Evolutionary conservation across 805 yeast genomes (phyloP).

Genomic region (Yarrowia alimentaria): DNA sequence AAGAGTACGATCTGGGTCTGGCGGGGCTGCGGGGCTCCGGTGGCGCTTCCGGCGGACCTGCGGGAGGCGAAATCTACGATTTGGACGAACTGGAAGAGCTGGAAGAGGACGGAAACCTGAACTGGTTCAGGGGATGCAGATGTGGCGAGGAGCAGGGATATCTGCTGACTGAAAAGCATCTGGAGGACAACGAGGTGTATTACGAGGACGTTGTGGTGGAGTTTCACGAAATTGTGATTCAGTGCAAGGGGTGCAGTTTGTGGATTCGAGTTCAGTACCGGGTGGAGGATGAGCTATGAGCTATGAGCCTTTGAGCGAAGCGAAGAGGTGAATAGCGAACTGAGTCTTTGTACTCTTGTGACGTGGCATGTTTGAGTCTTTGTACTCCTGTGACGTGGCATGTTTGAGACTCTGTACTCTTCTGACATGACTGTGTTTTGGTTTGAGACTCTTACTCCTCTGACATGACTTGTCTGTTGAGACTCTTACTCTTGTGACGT

Average conservation of each 20-base stretch:
- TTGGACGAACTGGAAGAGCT: conserved; percentile 57
- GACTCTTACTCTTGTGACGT: too few relatives aligned
- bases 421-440: too few relatives aligned
- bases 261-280: conserved; percentile 75
- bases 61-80: conserved; percentile 57
- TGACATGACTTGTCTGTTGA: too few relatives aligned
- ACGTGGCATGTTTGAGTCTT: too few relatives aligned
- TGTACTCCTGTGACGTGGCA: too few relatives aligned
- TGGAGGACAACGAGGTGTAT: conserved; percentile 48
- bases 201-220: conserved; percentile 10
- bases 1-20: conserved; percentile 55
- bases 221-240: conserved; percentile 58
- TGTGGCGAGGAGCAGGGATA: conserved; percentile 55
- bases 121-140: conserved; percentile 40
- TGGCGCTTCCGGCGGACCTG: background rate
- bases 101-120: conserved; percentile 34
- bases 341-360: too few relatives aligned
- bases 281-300: conserved; percentile 34
- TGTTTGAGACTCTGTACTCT: too few relatives aligned
- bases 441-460: too few relatives aligned
- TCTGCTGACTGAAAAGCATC: conserved; percentile 56
- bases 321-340: too few relatives aligned
- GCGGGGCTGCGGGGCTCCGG: background rate
- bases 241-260: conserved; percentile 78
- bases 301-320: too few relatives aligned